Base-by-base conservation (phyloP, 495 filamentous ascomycete species). In the Cairneyella variabilis region DNA sequence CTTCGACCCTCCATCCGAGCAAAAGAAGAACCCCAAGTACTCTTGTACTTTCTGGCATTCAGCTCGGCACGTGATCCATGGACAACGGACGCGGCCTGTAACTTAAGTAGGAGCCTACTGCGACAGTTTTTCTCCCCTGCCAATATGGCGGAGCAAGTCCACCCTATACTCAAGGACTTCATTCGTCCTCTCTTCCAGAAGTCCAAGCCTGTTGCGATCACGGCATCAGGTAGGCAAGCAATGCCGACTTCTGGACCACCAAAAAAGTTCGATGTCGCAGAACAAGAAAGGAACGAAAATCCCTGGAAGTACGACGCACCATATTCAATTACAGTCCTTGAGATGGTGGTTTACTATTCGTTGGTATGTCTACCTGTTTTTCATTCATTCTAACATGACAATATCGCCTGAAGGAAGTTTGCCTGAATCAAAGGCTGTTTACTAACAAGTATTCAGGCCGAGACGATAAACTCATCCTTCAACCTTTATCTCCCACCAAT, bases 401-500 rank as follows among this genome's bases (percentile, higher is more conserved):
- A 6, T 14, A 6, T 32, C 28, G 7, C 28, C 28, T 32, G 7
- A 32, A 32, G 7, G 28, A 14, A 32, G 14, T 7, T 32, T 32
- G 14, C 28, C 28, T 32, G 14, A n/a, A n/a, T n/a, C n/a, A n/a
- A n/a, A n/a, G n/a, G n/a, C n/a, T n/a, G n/a, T n/a, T n/a, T 32
- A 32, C 28, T 32, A n/a, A 36, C 26, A 39, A 6, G 2, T 17
- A 11, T 43, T 11, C 46, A 63, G 64, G 56, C 56, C 39, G 30
- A n/a, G 3, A 38, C 53, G 1, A 43, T 71, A 0, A 41, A 46
- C 17, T 8, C 66, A 4, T 74, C 88, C 52, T 96, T 91, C 83
- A 83, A 80, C 0, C 77, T 95, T n/a, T 78, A 88, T 37, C 76
- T 92, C n/a, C 93, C 93, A 1, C 86, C 89, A 1, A 71, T 96